Evolutionary conservation across 306 rosid species (phyloP).

Genomic region (Castanea sativa): DNA sequence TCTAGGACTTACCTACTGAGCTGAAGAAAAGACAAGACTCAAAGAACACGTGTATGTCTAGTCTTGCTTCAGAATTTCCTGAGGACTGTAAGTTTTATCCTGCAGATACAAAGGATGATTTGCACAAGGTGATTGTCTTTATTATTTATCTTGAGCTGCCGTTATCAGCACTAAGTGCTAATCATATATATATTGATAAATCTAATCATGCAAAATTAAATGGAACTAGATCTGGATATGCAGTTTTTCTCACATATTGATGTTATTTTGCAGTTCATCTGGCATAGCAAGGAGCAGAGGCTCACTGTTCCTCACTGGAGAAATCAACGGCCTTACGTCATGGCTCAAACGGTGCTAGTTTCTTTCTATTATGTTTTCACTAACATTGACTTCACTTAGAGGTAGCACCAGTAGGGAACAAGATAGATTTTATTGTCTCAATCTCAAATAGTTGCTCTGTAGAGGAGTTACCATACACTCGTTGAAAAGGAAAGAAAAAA

Average conservation of each 20-base stretch:
- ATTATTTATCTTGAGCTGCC: not conserved
- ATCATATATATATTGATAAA: not conserved
- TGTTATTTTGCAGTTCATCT: constrained; percentile 66
- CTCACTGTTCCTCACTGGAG: constrained; percentile 84
- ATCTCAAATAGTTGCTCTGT: not conserved
- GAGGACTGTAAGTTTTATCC: constrained; percentile 85
- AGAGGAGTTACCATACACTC: not conserved
- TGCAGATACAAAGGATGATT: constrained; percentile 84
- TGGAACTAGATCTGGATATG: constrained; percentile 1
- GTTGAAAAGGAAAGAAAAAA: not conserved
- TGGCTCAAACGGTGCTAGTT: constrained; percentile 71
- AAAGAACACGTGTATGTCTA: constrained; percentile 67
- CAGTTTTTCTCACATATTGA: constrained; percentile 11
- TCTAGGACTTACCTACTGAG: constrained; percentile 77
- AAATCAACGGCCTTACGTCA: constrained; percentile 70
- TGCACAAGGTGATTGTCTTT: constrained; percentile 73
- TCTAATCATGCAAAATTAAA: not conserved
- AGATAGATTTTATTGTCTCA: not conserved
- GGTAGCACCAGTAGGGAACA: not conserved
- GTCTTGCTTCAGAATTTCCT: constrained; percentile 77
- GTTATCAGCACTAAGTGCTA: not conserved
- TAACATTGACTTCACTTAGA: not conserved
- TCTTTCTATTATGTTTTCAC: not conserved
- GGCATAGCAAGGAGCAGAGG: constrained; percentile 93
- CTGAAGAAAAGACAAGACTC: constrained; percentile 63